A percentile compares a stretch with the other conserved stretches of the same genome.
Conservation (phyloP, 2,329 filamentous ascomycete genomes). For the Orbilia oligospora region DNA sequence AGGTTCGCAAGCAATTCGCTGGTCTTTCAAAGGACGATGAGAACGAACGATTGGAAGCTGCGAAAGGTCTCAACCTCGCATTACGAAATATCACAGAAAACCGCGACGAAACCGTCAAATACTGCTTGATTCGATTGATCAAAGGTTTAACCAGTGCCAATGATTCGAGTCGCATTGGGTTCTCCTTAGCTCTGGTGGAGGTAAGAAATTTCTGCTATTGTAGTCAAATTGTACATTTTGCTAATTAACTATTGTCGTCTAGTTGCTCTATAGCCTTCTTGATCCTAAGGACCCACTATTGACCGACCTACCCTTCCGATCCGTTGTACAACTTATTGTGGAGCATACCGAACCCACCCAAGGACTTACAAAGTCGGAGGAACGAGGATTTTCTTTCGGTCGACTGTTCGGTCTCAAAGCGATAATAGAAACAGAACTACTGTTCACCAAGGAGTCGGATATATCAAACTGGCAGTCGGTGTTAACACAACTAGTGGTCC, state of each 20-base stretch:
- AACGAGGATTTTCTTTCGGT: constrained; percentile 86
- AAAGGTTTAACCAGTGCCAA: constrained; percentile 89
- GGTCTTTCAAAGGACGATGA: constrained; percentile 58
- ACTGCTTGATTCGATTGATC: constrained; percentile 74
- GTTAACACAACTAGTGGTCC: constrained; percentile 79
- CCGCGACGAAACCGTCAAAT: constrained; percentile 54
- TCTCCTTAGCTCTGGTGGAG: constrained; percentile 89
- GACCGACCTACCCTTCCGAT: constrained; percentile 44
- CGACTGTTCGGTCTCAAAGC: constrained; percentile 89
- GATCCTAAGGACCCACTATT: constrained; percentile 40
- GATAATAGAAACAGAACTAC: constrained; percentile 82
- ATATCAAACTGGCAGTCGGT: constrained; percentile 73
- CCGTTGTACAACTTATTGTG: constrained; percentile 56
- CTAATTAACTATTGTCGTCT: constrained; percentile 30
- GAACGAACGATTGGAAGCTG: constrained; percentile 50
- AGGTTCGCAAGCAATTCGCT: constrained; percentile 51
- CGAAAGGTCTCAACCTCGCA: constrained; percentile 45
- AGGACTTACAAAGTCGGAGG: constrained; percentile 76
- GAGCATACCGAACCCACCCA: constrained; percentile 60
- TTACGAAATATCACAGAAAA: constrained; percentile 48
- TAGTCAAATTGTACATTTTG: neutral
- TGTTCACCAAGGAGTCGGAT: constrained; percentile 70
- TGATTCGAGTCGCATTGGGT: constrained; percentile 89
- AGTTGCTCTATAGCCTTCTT: constrained; percentile 50
- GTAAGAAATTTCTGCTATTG: constrained; percentile 43